Conservation (phyloP, 1,284 basidiomycete species). For the Leccinum discolor region DNA sequence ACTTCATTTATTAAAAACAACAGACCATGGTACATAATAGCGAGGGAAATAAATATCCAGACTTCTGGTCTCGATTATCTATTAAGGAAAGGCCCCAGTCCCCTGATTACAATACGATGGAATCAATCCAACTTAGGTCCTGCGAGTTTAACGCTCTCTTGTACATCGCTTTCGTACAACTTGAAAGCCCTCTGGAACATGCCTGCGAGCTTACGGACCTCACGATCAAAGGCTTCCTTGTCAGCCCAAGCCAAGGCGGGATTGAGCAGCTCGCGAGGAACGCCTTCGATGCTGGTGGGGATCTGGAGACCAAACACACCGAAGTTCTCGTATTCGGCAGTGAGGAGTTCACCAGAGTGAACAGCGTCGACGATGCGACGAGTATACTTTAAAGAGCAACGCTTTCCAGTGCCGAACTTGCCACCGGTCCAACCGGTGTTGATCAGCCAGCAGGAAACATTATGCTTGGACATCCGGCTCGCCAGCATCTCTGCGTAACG, state of each 20-base stretch:
- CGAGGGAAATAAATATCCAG: not conserved
- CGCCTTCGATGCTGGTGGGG: constrained; percentile 80
- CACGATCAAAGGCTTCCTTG: constrained; percentile 84
- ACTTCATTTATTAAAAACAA: not conserved
- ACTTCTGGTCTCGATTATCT: constrained; percentile 1
- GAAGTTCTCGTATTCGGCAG: constrained; percentile 88
- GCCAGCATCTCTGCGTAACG: constrained; percentile 98
- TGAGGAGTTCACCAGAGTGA: constrained; percentile 90
- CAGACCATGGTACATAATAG: constrained; percentile 13
- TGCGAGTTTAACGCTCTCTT: constrained; percentile 74
- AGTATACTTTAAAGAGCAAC: constrained; percentile 95
- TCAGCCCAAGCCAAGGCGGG: constrained; percentile 85
- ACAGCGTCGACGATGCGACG: constrained; percentile 97
- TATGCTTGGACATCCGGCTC: constrained; percentile 89
- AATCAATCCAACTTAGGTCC: constrained; percentile 54
- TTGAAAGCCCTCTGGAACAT: constrained; percentile 96
- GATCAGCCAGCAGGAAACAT: constrained; percentile 97
- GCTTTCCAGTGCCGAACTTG: constrained; percentile 89
- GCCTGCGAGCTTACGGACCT: constrained; percentile 81
- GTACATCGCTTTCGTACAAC: constrained; percentile 85
- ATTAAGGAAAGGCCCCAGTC: not conserved
- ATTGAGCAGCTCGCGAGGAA: constrained; percentile 89
- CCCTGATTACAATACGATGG: not conserved
- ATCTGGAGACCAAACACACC: constrained; percentile 79
- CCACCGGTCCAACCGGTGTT: constrained; percentile 99